Conservation (phyloP, 31 red algal genomes). For the Endocladia muricata region DNA sequence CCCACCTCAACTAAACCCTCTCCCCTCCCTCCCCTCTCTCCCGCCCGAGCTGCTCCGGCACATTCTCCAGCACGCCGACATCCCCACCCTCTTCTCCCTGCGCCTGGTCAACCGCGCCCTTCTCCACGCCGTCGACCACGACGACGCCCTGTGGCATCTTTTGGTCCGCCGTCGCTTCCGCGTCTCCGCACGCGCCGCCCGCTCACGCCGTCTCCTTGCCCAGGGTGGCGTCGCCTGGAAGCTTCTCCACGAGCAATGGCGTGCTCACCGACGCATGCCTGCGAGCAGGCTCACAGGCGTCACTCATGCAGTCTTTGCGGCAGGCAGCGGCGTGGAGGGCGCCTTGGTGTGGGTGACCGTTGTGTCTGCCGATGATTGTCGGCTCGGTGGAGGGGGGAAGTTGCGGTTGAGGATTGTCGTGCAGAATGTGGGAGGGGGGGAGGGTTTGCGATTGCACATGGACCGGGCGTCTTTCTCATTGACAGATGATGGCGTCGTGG, state of each 20-base stretch:
- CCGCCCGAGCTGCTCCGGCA: background rate
- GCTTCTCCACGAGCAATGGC: background rate
- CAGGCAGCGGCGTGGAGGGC: background rate
- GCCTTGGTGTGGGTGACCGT: conserved; percentile 11
- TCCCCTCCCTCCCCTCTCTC: background rate
- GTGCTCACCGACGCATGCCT: conserved; percentile 6
- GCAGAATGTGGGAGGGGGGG: too few relatives aligned
- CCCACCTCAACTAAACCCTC: background rate
- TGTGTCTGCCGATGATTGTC: conserved; percentile 6
- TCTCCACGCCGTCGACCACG: background rate
- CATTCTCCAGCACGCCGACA: background rate
- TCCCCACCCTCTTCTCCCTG: conserved; percentile 2
- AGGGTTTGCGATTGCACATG: too few relatives aligned
- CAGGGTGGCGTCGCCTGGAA: background rate
- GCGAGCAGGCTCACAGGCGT: background rate
- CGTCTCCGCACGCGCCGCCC: background rate
- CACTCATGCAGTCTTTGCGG: background rate
- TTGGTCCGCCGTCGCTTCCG: conserved; percentile 6
- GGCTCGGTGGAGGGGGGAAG: background rate
- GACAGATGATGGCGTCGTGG: too few relatives aligned
- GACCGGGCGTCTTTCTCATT: too few relatives aligned
- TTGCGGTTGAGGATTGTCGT: background rate
- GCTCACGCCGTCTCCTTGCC: background rate
- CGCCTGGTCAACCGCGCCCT: background rate
- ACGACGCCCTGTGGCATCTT: background rate